Evolutionary conservation across 345 rosid species (phyloP).

Genomic region (Mercurialis annua): DNA sequence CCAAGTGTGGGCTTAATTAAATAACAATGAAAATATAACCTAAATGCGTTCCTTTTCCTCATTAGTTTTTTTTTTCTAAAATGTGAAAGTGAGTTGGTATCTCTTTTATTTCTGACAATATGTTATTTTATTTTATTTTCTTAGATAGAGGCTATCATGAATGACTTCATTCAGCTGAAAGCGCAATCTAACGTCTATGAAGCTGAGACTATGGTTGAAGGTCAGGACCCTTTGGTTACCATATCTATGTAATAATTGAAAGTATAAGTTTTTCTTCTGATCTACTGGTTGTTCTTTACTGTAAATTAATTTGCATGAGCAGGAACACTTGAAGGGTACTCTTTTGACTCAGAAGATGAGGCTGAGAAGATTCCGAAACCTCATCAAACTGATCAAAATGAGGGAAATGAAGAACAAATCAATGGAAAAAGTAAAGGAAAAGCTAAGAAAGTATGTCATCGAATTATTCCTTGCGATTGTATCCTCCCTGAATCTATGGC

Average conservation of each 20-base stretch:
- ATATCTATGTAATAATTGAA: not conserved
- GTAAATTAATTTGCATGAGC: constrained; percentile 16
- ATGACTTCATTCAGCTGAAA: constrained; percentile 85
- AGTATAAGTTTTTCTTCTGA: constrained; percentile 1
- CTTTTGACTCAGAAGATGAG: constrained; percentile 85
- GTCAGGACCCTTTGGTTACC: constrained; percentile 30
- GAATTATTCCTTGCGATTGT: constrained; percentile 7
- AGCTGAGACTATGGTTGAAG: constrained; percentile 97
- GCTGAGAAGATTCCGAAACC: constrained; percentile 51
- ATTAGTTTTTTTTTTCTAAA: not conserved
- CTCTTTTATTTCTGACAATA: not conserved
- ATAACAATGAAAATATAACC: too few species aligned
- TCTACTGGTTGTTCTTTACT: not conserved
- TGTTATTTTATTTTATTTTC: constrained; percentile 2
- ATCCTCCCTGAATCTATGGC: not conserved
- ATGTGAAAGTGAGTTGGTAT: not conserved
- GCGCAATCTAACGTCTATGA: constrained; percentile 78
- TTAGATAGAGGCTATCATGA: constrained; percentile 92
- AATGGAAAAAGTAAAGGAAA: constrained; percentile 53
- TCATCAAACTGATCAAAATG: constrained; percentile 49
- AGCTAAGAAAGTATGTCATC: constrained; percentile 58
- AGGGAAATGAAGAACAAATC: constrained; percentile 42
- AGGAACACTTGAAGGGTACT: constrained; percentile 90
- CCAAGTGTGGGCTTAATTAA: too few species aligned
- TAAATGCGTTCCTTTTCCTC: not conserved